Percentiles rank a stretch among this genome's conserved stretches.
These are phyloP conservation scores for Stagonosporopsis cucurbitacearum DNA, from an alignment of 2,329 filamentous ascomycete species.

Conservation along the genomic window DNA sequence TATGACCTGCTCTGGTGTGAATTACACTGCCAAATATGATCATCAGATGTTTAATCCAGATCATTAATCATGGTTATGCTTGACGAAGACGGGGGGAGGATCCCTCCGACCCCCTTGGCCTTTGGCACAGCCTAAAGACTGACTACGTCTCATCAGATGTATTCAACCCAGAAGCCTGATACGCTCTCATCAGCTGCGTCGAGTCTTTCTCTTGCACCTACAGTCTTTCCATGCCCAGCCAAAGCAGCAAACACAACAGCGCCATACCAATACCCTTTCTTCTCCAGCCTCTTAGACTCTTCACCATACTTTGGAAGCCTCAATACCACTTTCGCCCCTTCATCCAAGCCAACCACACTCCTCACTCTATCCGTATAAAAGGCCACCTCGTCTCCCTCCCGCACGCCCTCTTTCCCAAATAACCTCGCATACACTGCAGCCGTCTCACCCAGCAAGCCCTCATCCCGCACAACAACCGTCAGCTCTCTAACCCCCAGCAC, in stretches of 20 bases:
- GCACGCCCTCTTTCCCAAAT: constrained; percentile 19
- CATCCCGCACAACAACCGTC: constrained; percentile 33
- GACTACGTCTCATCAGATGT: constrained; percentile 16
- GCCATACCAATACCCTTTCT: constrained; percentile 35
- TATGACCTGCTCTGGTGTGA: no score
- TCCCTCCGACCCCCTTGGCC: no score
- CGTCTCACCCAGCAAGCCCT: constrained; percentile 22
- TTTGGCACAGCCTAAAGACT: neutral
- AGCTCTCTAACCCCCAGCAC: constrained; percentile 54
- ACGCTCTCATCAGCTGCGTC: constrained; percentile 25
- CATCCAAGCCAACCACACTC: constrained; percentile 18
- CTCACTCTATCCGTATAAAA: constrained; percentile 28
- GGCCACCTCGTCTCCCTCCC: constrained; percentile 12
- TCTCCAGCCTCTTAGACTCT: constrained; percentile 23
- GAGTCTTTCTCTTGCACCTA: constrained; percentile 20
- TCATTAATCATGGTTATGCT: no score
- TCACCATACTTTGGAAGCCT: constrained; percentile 27
- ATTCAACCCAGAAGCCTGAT: constrained; percentile 36
- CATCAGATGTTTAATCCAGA: no score
- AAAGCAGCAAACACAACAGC: constrained; percentile 32
- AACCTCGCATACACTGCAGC: constrained; percentile 21
- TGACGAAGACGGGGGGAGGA: no score
- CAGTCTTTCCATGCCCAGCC: constrained; percentile 11
- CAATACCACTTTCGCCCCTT: constrained; percentile 28
- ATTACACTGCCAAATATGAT: neutral